A percentile compares a stretch with the other conserved stretches of the same genome.
Conservation (phyloP, 352 stramenopile species). For the Aphanomyces cochlioides region DNA sequence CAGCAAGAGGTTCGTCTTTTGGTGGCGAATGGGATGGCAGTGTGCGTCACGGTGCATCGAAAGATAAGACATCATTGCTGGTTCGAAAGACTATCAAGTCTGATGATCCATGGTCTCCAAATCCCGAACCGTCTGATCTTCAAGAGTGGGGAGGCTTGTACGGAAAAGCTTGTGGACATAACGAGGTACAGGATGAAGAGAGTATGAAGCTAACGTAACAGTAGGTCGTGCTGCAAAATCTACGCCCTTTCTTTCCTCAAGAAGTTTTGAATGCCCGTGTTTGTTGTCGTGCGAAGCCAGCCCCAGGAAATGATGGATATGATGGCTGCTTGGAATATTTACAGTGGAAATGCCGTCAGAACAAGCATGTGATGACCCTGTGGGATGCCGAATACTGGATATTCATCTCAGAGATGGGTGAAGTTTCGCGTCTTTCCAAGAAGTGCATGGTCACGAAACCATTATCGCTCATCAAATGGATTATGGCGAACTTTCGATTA, state of each 20-base stretch:
- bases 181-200: constrained; percentile 46
- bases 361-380: constrained; percentile 57
- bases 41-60: constrained; percentile 69
- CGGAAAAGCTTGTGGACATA: constrained; percentile 85
- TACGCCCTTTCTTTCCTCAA: constrained; percentile 83
- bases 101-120: constrained; percentile 52
- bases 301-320: constrained; percentile 83
- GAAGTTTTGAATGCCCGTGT: constrained; percentile 86
- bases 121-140: constrained; percentile 60
- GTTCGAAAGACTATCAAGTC: constrained; percentile 41
- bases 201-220: neutral
- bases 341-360: constrained; percentile 50
- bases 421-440: constrained; percentile 60
- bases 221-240: constrained; percentile 66
- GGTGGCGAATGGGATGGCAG: constrained; percentile 63
- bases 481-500: constrained; percentile 18
- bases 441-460: constrained; percentile 20
- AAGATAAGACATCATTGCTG: constrained; percentile 59
- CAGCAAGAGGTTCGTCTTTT: constrained; percentile 40
- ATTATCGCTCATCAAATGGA: constrained; percentile 15
- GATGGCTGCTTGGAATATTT: constrained; percentile 88
- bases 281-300: constrained; percentile 69
- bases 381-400: constrained; percentile 83
- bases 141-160: constrained; percentile 77
- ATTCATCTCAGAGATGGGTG: constrained; percentile 48